Evolutionary conservation across 129 eudicot species (phyloP).

Genomic region (Apium graveolens): DNA sequence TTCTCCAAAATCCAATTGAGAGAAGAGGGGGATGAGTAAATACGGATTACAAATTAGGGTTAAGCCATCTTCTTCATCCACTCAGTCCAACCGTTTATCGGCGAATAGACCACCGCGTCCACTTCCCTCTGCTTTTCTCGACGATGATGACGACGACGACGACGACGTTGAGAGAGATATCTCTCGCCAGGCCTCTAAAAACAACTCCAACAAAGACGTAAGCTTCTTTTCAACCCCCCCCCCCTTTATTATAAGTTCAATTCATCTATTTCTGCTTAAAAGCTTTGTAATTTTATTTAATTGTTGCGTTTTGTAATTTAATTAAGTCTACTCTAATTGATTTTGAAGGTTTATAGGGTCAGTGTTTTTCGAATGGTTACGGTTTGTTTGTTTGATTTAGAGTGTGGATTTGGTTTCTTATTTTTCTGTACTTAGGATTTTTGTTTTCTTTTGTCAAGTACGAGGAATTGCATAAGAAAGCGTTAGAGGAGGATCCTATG

Average conservation of each 20-base stretch:
- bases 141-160: constrained; percentile 72
- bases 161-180: constrained; percentile 79
- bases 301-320: background rate
- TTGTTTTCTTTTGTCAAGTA: constrained; percentile 28
- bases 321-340: too few species aligned
- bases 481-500: constrained; percentile 88
- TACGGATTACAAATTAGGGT: constrained; percentile 78
- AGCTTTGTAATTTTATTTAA: background rate
- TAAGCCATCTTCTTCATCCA: constrained; percentile 51
- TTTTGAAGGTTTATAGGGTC: too few species aligned
- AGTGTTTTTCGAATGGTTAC: too few species aligned
- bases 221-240: background rate
- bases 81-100: constrained; percentile 49
- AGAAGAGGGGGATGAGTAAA: constrained; percentile 17
- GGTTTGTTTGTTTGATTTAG: background rate
- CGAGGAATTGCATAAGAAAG: constrained; percentile 93
- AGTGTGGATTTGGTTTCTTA: background rate
- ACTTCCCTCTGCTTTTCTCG: constrained; percentile 38
- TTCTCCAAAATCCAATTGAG: too few species aligned
- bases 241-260: too few species aligned
- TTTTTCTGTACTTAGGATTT: background rate
- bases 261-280: background rate
- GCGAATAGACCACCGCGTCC: constrained; percentile 40
- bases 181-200: constrained; percentile 81
- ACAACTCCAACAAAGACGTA: constrained; percentile 78